A percentile compares a stretch with the other conserved stretches of the same genome.
These are phyloP conservation scores for Aspergillus quadrilineatus DNA, from an alignment of 2,329 filamentous ascomycete species.

Conservation along the genomic window DNA sequence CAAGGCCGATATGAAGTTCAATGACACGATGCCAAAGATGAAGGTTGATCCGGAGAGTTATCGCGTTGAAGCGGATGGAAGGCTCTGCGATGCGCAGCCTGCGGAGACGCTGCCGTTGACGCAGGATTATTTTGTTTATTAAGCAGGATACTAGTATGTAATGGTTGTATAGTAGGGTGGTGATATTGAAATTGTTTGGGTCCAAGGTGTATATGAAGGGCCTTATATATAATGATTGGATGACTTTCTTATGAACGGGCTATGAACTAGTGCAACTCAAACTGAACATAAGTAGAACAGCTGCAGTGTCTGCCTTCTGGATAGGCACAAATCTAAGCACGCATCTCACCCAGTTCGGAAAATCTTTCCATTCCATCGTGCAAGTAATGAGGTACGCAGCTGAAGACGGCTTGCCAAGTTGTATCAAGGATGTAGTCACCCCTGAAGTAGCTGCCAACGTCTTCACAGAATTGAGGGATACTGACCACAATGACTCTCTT, in stretches of 20 bases:
- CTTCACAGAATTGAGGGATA: background rate
- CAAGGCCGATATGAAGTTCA: conserved; percentile 89
- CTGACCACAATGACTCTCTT: background rate
- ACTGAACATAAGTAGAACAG: no score
- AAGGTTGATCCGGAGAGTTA: conserved; percentile 89
- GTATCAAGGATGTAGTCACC: background rate
- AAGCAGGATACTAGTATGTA: background rate
- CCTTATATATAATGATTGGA: no score
- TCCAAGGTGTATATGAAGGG: no score
- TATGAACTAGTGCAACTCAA: no score
- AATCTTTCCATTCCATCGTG: no score
- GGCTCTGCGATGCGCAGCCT: conserved; percentile 71
- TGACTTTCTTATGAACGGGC: no score
- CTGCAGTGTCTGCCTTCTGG: no score
- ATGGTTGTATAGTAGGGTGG: no score
- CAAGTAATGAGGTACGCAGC: background rate
- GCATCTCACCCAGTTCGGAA: no score
- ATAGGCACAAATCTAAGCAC: no score
- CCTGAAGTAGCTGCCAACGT: background rate
- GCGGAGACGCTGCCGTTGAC: conserved; percentile 69
- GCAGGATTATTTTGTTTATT: conserved; percentile 51
- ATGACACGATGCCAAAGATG: conserved; percentile 81
- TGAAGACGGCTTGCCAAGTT: background rate
- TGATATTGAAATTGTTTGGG: no score
- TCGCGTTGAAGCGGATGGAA: conserved; percentile 78